These are phyloP conservation scores for Boletus fagicola DNA, from an alignment of 768 basidiomycete genomes.

Conservation along the genomic window DNA sequence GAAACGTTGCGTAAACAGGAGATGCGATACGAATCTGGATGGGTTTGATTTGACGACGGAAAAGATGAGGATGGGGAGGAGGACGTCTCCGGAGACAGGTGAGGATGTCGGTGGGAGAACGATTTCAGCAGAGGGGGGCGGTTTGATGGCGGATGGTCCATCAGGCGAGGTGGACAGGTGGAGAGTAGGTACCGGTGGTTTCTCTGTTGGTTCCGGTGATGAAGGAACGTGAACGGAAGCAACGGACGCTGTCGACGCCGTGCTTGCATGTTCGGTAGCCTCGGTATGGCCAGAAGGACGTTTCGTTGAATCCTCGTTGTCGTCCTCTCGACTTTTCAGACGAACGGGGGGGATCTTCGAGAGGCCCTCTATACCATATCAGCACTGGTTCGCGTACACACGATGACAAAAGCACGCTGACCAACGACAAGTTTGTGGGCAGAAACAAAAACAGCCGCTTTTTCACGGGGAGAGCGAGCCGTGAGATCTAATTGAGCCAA, in stretches of 20 bases:
- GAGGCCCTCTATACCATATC: conserved; percentile 56
- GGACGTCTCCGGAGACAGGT: conserved; percentile 80
- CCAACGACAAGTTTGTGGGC: conserved; percentile 88
- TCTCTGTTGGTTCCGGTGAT: neutral
- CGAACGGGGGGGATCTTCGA: conserved; percentile 70
- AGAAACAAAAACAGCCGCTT: conserved; percentile 74
- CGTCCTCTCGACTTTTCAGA: conserved; percentile 59
- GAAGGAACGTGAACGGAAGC: conserved; percentile 6
- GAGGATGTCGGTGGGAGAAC: conserved; percentile 32
- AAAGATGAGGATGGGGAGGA: conserved; percentile 91
- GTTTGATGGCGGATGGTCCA: neutral
- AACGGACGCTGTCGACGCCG: conserved; percentile 2
- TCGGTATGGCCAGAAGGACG: neutral
- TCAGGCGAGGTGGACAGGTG: neutral
- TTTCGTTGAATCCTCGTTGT: neutral
- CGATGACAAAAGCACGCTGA: conserved; percentile 26
- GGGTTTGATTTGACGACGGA: conserved; percentile 94
- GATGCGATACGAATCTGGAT: conserved; percentile 60
- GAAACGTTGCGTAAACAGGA: conserved; percentile 38
- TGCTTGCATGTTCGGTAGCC: neutral
- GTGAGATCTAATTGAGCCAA: conserved; percentile 49
- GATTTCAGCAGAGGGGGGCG: conserved; percentile 12
- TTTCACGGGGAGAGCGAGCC: conserved; percentile 67
- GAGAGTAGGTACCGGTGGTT: conserved; percentile 7
- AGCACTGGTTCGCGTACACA: neutral